Percentiles rank a stretch among this genome's conserved stretches.
Evolutionary conservation across 2,329 filamentous ascomycete genomes (phyloP).

Genomic region (Epichloe elymi): DNA sequence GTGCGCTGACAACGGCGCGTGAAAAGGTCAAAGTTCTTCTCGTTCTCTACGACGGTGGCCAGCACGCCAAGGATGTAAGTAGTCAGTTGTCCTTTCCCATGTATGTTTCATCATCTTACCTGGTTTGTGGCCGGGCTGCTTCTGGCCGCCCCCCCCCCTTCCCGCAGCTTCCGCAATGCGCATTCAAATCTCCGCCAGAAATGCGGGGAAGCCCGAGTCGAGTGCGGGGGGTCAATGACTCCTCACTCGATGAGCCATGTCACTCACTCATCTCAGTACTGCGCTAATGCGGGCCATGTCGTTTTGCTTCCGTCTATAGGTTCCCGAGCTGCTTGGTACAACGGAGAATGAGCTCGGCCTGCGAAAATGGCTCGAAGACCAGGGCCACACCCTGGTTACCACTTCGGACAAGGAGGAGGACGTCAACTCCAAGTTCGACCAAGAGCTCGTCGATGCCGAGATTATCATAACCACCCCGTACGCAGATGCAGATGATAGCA

Average conservation of each 20-base stretch:
- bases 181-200: not conserved
- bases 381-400: conserved; percentile 91
- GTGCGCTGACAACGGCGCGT: conserved; percentile 38
- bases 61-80: conserved; percentile 75
- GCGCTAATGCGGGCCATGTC: not conserved
- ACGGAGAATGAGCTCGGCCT: conserved; percentile 98
- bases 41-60: conserved; percentile 82
- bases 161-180: not conserved
- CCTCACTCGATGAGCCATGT: not conserved
- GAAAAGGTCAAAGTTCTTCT: conserved; percentile 85
- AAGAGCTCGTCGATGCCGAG: conserved; percentile 92
- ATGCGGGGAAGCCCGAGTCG: not conserved
- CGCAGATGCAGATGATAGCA: conserved; percentile 10
- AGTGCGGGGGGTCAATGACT: not conserved
- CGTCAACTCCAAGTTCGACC: conserved; percentile 82
- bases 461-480: conserved; percentile 98
- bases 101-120: not conserved
- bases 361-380: conserved; percentile 93
- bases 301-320: conserved; percentile 23
- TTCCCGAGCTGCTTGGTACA: conserved; percentile 77
- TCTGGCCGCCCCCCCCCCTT: too few relatives aligned
- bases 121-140: not conserved
- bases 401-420: conserved; percentile 97
- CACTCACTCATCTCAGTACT: not conserved
- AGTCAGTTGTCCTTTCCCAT: not conserved